Base-by-base conservation (phyloP, 2,329 filamentous ascomycete genomes). In the Hortaea werneckii region DNA sequence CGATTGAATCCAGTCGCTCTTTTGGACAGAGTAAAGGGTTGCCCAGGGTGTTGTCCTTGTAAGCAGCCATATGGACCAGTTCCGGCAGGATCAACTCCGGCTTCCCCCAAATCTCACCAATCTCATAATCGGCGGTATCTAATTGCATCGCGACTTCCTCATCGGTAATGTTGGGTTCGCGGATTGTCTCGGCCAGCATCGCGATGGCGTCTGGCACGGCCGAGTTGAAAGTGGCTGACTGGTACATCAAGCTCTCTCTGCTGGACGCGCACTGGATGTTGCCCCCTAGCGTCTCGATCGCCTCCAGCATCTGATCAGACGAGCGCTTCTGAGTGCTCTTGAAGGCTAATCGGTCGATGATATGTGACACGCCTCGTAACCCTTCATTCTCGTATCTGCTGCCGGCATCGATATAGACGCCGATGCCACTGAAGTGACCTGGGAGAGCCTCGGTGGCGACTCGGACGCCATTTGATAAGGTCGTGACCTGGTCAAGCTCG, bases 191-290 rank as follows among this genome's bases (percentile, higher is more conserved):
- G 48, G 92, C 90, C 37, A 98, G 78, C 12, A 98, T 70, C 29
- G 76, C 87, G 26, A 94, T 79, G 9, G 90, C 87, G 6, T 80
- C 80, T 5, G 86, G 82, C 6, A 98, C 88, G 12, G 87, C 83
- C 27, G 83, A 83, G 72, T 98, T 98, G 78, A 98, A 98, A 29
- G 89, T 95, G 27, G 92, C 92, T 1, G 88, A 87, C 67, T 98
- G 92, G 72, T 98, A 98, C 92, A 98, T 98, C 69, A 98, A 79
- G 46, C 87, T 87, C 68, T 98, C 92, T 54, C 92, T 78, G 1
- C 88, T 94, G 1, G 89, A 95, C 8, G 90, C 89, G 69, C 92
- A 98, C 69, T 96, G 89, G 49, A 98, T 90, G 65, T 95, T 95
- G 29, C 92, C 92, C 32, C 92, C 92, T 3, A 98, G 73, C 0